Evolutionary conservation across 2,329 filamentous ascomycete genomes (phyloP), one percentile per base, ranked within the genome.

Genomic region (Aspergillus piperis): DNA sequence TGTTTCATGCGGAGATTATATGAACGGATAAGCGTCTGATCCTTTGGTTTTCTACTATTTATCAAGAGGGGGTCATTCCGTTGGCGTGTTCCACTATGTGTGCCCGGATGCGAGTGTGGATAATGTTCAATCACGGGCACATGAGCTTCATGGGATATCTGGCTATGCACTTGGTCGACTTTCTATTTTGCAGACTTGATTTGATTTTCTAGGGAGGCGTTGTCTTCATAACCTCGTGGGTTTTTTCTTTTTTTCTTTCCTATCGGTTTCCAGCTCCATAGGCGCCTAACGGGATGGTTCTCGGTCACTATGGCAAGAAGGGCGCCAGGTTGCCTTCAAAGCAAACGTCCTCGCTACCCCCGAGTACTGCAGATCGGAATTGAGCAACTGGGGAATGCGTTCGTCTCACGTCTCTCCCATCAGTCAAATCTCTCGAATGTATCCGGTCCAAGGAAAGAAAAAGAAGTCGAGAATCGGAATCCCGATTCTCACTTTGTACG

Each of bases 171-270:
- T 74, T 76, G 71, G 72, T 76, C 70, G 71, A 74, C 66, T 72
- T 75, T 74, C 66, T 70, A 66, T 73, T 75, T 76, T 76, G 68
- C 75, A 75, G 74, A 76, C 73, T 74, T 76, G 73, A 70, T 66
- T 58, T 63, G 52, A 73, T 75, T 75, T 72, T 73, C 71, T 75
- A 77, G 75, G 75, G 75, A 77, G 75, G 75, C 75, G 75, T 77
- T 77, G 72, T 76, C 71, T 75, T 75, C 71, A 76, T 76, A 71
- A 74, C 71, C 70, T 72, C 70, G 69, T 70, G 73, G 71, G 71
- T 68, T 71, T 74, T 72, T 70, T 64, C 68, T 68, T 70, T 66
- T 67, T 61, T 66, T 63, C 63, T 36, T 36, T 36, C 32, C 32
- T 36, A 36, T 36, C 32, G 32, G 63, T 62, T 60, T 68, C 65